Evolutionary conservation across 2,329 filamentous ascomycete species (phyloP), one percentile per base, ranked within the genome.

Genomic region (Trichoderma breve): DNA sequence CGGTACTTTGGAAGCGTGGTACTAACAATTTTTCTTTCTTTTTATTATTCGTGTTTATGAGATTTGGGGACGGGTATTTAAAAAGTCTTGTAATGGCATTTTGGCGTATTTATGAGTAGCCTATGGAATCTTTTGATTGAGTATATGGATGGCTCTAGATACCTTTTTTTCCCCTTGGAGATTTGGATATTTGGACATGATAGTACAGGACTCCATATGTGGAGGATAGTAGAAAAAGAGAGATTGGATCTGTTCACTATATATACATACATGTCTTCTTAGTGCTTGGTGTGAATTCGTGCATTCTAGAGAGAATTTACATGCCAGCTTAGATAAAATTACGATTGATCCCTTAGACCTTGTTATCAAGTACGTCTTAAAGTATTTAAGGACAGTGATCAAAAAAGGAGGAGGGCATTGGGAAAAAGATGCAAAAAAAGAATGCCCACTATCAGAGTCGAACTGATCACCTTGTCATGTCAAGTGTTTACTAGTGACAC

Each of bases 391-490:
- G 11, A 28, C 9, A 18, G 14, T 7, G 14, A 28, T 3, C 21
- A 11, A 28, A 39, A 36, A 36, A 43, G 24, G 30, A 39, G 28
- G 3, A 24, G 4, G 15, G 39, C 18, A 14, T 7, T 24, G 9
- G 28, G 7, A 51, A 2, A 43, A 55, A 55, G 3, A 4, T 24
- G 30, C 5, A 60, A 61, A 67, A 72, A 61, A 68, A 15, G 9
- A 36, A 53, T 72, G 71, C 71, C 71, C 71, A 69, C 66, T 69
- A 72, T 70, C 66, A 70, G 71, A 72, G 65, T 72, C 71, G 71
- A 72, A 70, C 71, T 70, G 66, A 70, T 72, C 71, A 72, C 71
- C 71, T 72, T 72, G 71, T 72, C 71, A 70, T 72, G 60, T 70
- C 71, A 61, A 61, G 66, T 55, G 14, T 18, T 3, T 72, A 72